Evolutionary conservation across 768 basidiomycete genomes (phyloP), one percentile per base, ranked within the genome.

Genomic region (Auricularia cornea): DNA sequence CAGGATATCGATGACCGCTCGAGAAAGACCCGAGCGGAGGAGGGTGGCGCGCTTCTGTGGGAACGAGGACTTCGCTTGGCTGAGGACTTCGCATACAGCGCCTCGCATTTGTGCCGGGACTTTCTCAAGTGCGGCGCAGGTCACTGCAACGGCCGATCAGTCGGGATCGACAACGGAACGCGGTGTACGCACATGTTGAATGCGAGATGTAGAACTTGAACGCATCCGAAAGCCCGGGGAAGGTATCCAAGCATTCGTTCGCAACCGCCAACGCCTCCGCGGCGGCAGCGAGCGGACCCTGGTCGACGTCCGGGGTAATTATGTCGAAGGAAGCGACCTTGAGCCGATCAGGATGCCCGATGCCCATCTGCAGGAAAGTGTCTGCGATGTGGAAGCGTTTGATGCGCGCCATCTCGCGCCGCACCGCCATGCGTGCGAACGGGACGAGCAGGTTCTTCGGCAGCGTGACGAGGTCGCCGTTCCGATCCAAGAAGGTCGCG

Each of bases 281-380:
- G 8, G 83, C 84, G 18, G 90, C 86, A 11, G 88, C 89, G 29
- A 82, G 73, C 10, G 85, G 83, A 2, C 90, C 88, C 26, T 74
- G 79, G 48, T 75, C 77, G 35, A 88, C 69, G 68, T 93, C 91
- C 0, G 85, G 84, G 12, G 88, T 88, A 65, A 94, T 88, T 60
- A 94, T 91, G 71, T 94, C 92, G 66, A 92, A 86, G 26, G 89
- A 80, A 0, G 91, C 91, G 0, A 86, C 89, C 69, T 90, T 91
- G 61, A 80, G 79, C 59, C 81, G 78, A 65, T 83, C 84, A 0
- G 90, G 91, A 71, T 92, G 91, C 2, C 89, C 90, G 3, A 86
- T 80, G 30, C 86, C 82, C 90, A 80, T 86, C 2, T 87, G 84
- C 35, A 83, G 78, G 72, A 84, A 93, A 14, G 87, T 84, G 65